Evolutionary conservation across 2,329 filamentous ascomycete species (phyloP).

Genomic region (Aspergillus alliaceus): DNA sequence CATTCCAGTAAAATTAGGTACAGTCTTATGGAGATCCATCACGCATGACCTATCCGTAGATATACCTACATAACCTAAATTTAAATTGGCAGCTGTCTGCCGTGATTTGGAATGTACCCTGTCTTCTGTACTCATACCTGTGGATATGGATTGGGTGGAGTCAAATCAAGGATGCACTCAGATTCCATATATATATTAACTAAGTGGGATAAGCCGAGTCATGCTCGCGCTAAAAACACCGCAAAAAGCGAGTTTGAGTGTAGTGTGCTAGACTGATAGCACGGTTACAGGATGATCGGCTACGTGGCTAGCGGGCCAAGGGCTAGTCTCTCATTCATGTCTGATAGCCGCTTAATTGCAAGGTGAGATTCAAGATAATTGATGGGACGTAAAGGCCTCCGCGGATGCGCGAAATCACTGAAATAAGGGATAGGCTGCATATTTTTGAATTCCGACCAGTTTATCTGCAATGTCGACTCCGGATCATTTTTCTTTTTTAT

Average conservation of each 20-base stretch:
- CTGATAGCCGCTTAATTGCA: too few relatives aligned
- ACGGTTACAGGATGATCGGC: neutral
- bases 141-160: too few relatives aligned
- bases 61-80: conserved; percentile 4
- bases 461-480: neutral
- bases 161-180: too few relatives aligned
- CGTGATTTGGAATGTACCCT: conserved; percentile 1
- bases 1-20: neutral
- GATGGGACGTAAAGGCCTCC: neutral
- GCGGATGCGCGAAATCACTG: neutral
- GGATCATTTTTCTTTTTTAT: neutral
- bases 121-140: neutral
- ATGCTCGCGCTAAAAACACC: neutral
- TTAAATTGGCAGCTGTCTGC: neutral
- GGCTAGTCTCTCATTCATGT: too few relatives aligned
- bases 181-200: too few relatives aligned
- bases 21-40: neutral
- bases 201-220: neutral
- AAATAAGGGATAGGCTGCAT: neutral
- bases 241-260: neutral
- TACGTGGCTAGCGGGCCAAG: neutral
- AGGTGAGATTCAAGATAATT: neutral
- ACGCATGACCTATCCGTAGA: neutral
- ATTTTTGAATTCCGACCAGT: neutral
- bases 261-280: neutral